A percentile compares a stretch with the other conserved stretches of the same genome.
Evolutionary conservation across 169 alveolate genomes (phyloP).

Genomic region (Eimeria acervulina): DNA sequence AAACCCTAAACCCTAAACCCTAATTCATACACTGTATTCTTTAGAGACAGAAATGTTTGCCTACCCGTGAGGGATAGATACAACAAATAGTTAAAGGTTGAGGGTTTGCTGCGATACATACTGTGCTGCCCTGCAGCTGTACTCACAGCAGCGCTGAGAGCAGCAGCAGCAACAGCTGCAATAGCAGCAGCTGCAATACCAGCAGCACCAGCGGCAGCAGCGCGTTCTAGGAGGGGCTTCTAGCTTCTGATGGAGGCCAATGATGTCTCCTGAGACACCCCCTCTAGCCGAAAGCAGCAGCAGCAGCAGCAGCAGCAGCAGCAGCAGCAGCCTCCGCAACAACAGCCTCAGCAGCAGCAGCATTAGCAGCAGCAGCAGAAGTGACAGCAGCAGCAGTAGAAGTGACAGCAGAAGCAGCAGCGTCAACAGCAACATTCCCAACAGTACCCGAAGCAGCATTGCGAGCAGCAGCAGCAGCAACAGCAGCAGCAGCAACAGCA

Average conservation of each 20-base stretch:
- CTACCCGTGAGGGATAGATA: background rate
- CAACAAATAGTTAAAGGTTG: background rate
- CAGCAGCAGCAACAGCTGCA: background rate
- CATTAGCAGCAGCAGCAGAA: background rate
- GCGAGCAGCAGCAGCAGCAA: background rate
- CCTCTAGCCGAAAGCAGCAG: background rate
- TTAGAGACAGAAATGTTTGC: background rate
- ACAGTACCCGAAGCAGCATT: background rate
- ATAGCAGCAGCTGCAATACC: background rate
- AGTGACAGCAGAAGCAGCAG: constrained; percentile 1
- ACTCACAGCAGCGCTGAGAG: background rate
- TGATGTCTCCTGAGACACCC: constrained; percentile 1
- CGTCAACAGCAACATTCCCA: background rate
- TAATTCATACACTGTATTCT: background rate
- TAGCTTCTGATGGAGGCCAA: constrained; percentile 2
- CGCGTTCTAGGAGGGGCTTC: background rate
- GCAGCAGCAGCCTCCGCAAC: background rate
- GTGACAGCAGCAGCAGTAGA: too few relatives aligned
- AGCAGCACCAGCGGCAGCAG: background rate
- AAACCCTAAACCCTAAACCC: constrained; percentile 15
- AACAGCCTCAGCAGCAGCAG: background rate
- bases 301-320: constrained; percentile 21
- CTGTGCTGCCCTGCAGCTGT: background rate
- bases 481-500: background rate
- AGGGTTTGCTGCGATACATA: background rate